phyloP scores from a whole-genome alignment of 306 rosid species.

The Dicorynia guianensis region DNA sequence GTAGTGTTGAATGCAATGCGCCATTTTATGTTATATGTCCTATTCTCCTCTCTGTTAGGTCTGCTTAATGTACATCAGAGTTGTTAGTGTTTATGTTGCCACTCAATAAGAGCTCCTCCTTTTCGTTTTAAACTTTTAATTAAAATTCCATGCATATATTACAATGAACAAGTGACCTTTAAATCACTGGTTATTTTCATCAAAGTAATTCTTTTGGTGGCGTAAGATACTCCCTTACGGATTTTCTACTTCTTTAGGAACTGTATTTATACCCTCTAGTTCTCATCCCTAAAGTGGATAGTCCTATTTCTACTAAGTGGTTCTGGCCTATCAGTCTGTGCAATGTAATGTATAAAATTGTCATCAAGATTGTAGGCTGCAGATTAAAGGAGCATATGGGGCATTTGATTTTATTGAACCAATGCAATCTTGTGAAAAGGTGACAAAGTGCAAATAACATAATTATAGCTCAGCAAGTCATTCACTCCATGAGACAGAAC shows the following conservation, averaged over 20 bases:
- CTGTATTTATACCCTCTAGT: conserved; percentile 91
- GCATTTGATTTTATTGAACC: too few relatives aligned
- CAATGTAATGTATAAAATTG: too few relatives aligned
- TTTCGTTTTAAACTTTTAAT: too few relatives aligned
- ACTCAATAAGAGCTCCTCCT: background rate
- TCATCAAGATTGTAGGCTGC: too few relatives aligned
- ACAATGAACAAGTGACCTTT: conserved; percentile 20
- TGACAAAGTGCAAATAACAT: too few relatives aligned
- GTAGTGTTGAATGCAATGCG: conserved; percentile 19
- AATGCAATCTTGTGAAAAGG: too few relatives aligned
- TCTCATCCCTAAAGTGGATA: too few relatives aligned
- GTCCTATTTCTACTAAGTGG: too few relatives aligned
- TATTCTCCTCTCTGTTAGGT: conserved; percentile 20
- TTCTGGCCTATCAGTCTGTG: too few relatives aligned
- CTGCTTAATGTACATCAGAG: background rate
- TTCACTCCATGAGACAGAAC: too few relatives aligned
- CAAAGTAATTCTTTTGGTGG: conserved; percentile 23
- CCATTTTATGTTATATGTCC: background rate
- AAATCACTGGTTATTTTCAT: conserved; percentile 7
- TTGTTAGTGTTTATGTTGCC: conserved; percentile 15
- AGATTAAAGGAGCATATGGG: too few relatives aligned
- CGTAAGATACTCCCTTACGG: conserved; percentile 27
- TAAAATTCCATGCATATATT: conserved; percentile 30
- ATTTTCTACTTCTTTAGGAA: conserved; percentile 55
- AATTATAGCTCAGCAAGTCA: too few relatives aligned